Evolutionary conservation across 2,329 filamentous ascomycete species (phyloP).

Genomic region (Fusarium neocosmosporiellum): DNA sequence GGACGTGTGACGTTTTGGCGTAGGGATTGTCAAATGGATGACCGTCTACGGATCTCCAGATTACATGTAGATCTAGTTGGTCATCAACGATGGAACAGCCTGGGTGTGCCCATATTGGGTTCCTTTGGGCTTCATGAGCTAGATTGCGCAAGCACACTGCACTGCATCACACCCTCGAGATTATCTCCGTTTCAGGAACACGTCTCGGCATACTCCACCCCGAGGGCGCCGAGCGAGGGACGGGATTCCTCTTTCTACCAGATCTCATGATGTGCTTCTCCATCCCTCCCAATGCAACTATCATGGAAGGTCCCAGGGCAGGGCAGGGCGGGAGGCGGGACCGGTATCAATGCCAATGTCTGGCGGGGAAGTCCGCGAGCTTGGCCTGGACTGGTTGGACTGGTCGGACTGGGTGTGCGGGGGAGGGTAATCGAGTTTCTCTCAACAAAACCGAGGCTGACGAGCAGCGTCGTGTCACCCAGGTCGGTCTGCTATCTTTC

Average conservation of each 20-base stretch:
- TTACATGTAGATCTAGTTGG: neutral
- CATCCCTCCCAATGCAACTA: neutral
- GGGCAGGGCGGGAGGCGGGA: neutral
- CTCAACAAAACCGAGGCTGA: conserved; percentile 3
- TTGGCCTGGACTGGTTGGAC: neutral
- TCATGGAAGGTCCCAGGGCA: neutral
- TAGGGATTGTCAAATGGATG: neutral
- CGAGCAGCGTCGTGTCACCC: neutral
- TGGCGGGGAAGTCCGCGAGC: conserved; percentile 1
- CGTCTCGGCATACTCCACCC: conserved; percentile 8
- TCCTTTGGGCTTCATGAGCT: neutral
- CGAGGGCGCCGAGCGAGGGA: conserved; percentile 1
- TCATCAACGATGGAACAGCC: conserved; percentile 4
- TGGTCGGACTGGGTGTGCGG: neutral
- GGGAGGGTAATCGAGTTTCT: neutral
- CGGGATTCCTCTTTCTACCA: conserved; percentile 21
- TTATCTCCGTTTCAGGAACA: neutral
- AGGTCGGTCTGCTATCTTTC: neutral
- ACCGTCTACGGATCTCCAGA: neutral
- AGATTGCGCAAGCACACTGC: neutral
- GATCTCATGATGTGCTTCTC: conserved; percentile 9
- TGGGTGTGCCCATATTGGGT: neutral
- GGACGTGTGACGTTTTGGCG: neutral
- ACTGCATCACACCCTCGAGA: neutral
- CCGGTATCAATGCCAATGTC: neutral